Percentiles rank a stretch among this genome's conserved stretches.
Conservation (phyloP, 176 grass and related monocot genomes). For the Phyllostachys edulis region DNA sequence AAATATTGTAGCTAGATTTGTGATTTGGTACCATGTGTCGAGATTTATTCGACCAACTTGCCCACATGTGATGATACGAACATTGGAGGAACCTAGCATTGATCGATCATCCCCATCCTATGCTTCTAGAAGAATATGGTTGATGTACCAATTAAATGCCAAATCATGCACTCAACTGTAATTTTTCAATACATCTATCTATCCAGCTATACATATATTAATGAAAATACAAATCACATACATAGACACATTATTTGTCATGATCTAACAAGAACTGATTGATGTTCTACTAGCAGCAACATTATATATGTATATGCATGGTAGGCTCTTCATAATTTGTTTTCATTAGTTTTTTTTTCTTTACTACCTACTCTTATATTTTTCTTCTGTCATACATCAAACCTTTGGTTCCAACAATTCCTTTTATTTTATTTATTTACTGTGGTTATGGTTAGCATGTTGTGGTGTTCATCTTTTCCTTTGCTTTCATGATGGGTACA, state of each 20-base stretch:
- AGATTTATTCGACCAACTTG: slow-evolving; percentile 44
- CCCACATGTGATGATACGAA: slow-evolving; percentile 38
- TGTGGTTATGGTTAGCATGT: too few species aligned
- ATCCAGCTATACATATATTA: too few species aligned
- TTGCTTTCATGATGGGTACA: too few species aligned
- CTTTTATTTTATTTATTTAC: too few species aligned
- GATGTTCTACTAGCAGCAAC: neutral
- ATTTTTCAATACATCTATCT: slow-evolving; percentile 9
- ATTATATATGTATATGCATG: too few species aligned
- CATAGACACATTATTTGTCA: too few species aligned
- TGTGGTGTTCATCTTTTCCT: too few species aligned
- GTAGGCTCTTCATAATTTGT: neutral
- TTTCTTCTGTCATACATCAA: too few species aligned
- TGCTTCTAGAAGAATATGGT: slow-evolving; percentile 45
- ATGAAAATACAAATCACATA: too few species aligned
- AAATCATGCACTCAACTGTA: slow-evolving; percentile 31
- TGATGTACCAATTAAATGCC: slow-evolving; percentile 37
- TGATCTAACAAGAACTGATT: too few species aligned
- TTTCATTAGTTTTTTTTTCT: neutral
- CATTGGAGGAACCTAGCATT: slow-evolving; percentile 6
- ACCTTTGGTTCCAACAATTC: too few species aligned
- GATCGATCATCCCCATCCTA: neutral
- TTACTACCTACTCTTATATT: too few species aligned
- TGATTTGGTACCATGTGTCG: slow-evolving; percentile 45
- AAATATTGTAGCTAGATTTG: slow-evolving; percentile 7